Evolutionary conservation across 1,284 basidiomycete species (phyloP), one percentile per base, ranked within the genome.

Genomic region (Flammula alnicola): DNA sequence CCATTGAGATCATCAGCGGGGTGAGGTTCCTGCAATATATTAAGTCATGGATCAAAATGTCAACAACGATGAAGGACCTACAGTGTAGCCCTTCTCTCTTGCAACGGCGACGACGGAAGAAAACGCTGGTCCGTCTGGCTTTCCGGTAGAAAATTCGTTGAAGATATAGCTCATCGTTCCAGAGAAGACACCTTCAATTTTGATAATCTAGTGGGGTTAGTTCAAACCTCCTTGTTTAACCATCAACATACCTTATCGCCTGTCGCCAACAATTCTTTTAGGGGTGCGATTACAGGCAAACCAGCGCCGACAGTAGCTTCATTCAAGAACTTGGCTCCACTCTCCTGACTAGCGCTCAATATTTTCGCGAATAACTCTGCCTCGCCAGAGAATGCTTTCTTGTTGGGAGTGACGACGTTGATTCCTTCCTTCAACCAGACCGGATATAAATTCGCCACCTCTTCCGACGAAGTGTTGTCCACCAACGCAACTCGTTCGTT

Each of bases 101-200:
- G 97, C 97, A 32, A 88, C 71, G 58, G 83, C 83, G 57, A 99
- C 95, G 41, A 99, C 88, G 14, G 92, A 87, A 2, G 93, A 95
- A 72, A 99, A 98, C 30, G 74, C 72, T 0, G 84, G 83, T 0
- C 84, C 83, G 37, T 75, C 78, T 19, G 75, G 70, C 17, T 73
- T 72, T 0, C 81, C 81, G 1, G 80, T 83, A 4, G 90, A 93
- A 69, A 95, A 99, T 59, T 95, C 88, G 74, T 99, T 99, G 80
- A 99, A 99, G 73, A 99, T 98, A 76, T 99, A 99, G 66, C 90
- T 93, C 76, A 99, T 85, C 0, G 96, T 99, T 3, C 96, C 96
- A 6, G 91, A 94, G 69, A 96, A 88, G 32, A 96, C 93, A 31
- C 89, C 89, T 68, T 92, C 90, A 55, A 92, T 88, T 72, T 87